Evolutionary conservation across 2,329 filamentous ascomycete genomes (phyloP).

Genomic region (Fusarium proliferatum): DNA sequence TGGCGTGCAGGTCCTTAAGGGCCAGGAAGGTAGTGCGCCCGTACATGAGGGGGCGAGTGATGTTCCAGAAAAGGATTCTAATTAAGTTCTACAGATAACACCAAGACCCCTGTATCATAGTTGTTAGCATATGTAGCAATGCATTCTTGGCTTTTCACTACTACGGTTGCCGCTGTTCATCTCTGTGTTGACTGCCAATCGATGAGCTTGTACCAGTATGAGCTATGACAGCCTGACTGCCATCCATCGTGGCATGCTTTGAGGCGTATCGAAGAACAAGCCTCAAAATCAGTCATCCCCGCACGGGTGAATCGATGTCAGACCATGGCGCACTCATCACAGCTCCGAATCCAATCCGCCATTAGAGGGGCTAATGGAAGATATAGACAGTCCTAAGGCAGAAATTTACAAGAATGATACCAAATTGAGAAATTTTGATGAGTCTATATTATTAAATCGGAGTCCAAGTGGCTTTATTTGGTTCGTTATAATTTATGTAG

Average conservation of each 20-base stretch:
- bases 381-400: background rate
- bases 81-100: slow-evolving; percentile 13
- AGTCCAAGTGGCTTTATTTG: too few species aligned
- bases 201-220: background rate
- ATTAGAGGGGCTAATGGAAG: background rate
- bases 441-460: too few species aligned
- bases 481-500: too few species aligned
- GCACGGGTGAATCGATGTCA: background rate
- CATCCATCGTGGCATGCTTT: background rate
- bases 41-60: slow-evolving; percentile 16
- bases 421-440: background rate
- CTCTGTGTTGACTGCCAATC: background rate
- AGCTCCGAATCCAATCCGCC: background rate
- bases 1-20: slow-evolving; percentile 35
- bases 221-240: background rate
- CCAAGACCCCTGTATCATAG: slow-evolving; percentile 12
- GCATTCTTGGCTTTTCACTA: background rate
- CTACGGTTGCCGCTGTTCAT: background rate
- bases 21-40: slow-evolving; percentile 16
- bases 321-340: background rate
- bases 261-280: background rate
- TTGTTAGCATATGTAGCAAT: slow-evolving; percentile 23
- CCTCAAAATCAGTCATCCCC: too few species aligned
- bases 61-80: slow-evolving; percentile 30
- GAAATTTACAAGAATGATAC: background rate